A percentile compares a stretch with the other conserved stretches of the same genome.
phyloP scores from a whole-genome alignment of 2,329 filamentous ascomycete species.

The Atkinsonella texensis region DNA sequence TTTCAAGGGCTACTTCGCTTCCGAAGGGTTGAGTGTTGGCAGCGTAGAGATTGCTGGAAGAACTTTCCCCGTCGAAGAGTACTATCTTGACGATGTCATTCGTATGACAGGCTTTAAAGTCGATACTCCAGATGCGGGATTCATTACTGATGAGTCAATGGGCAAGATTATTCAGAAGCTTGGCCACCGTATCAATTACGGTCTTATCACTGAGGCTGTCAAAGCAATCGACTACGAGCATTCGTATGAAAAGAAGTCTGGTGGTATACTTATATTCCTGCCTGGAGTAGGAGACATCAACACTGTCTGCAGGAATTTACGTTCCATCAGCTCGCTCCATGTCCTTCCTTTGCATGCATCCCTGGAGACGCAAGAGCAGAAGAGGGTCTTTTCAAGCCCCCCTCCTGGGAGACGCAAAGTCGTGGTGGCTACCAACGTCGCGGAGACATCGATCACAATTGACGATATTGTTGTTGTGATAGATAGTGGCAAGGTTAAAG shows the following conservation, averaged over 20 bases:
- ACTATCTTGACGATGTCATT: slow-evolving; percentile 80
- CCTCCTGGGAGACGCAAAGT: slow-evolving; percentile 79
- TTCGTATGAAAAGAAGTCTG: slow-evolving; percentile 46
- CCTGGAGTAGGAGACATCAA: slow-evolving; percentile 89
- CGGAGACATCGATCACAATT: slow-evolving; percentile 96
- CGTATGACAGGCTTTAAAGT: slow-evolving; percentile 61
- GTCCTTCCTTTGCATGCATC: slow-evolving; percentile 87
- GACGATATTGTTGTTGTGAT: slow-evolving; percentile 95
- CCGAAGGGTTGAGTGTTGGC: slow-evolving; percentile 56
- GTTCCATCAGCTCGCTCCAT: slow-evolving; percentile 50
- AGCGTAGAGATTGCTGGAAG: slow-evolving; percentile 77
- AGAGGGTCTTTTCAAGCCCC: slow-evolving; percentile 66
- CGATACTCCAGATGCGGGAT: slow-evolving; percentile 34
- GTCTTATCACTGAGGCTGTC: slow-evolving; percentile 69
- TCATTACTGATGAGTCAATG: slow-evolving; percentile 41
- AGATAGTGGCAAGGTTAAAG: slow-evolving; percentile 89
- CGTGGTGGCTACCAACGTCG: slow-evolving; percentile 90
- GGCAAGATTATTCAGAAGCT: slow-evolving; percentile 60
- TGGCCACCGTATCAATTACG: slow-evolving; percentile 83
- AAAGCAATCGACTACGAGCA: slow-evolving; percentile 71
- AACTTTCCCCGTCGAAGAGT: slow-evolving; percentile 82
- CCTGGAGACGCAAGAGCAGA: slow-evolving; percentile 77
- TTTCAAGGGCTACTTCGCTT: slow-evolving; percentile 74
- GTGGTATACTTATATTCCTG: slow-evolving; percentile 90
- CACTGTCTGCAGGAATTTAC: slow-evolving; percentile 58